Evolutionary conservation across 768 basidiomycete species (phyloP).

Genomic region (Kwoniella shandongensis): DNA sequence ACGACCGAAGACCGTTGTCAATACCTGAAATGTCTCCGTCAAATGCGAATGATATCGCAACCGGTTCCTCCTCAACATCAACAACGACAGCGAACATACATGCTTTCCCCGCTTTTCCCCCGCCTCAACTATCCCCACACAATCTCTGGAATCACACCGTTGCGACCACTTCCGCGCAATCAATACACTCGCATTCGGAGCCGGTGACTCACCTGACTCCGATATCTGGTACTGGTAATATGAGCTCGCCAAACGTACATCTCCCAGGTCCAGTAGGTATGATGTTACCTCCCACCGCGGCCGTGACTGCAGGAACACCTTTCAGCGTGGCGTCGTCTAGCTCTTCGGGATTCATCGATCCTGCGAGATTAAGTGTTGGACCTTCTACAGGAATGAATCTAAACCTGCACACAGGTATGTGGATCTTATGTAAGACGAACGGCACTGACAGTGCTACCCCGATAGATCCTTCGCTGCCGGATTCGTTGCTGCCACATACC

Average conservation of each 20-base stretch:
- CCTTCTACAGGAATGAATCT: slow-evolving; percentile 6
- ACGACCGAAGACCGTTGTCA: no score
- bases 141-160: neutral
- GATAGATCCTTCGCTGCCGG: slow-evolving; percentile 1
- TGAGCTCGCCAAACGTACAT: no score
- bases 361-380: slow-evolving; percentile 15
- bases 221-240: no score
- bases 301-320: slow-evolving; percentile 12
- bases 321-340: slow-evolving; percentile 20
- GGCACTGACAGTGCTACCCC: neutral
- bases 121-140: no score
- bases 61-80: no score
- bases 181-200: neutral
- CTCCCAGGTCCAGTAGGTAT: neutral
- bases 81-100: no score
- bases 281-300: slow-evolving; percentile 7
- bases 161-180: neutral
- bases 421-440: neutral
- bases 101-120: no score
- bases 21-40: no score
- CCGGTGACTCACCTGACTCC: no score
- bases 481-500: neutral
- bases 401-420: slow-evolving; percentile 9
- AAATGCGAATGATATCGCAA: no score
- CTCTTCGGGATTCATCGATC: slow-evolving; percentile 29